A percentile compares a stretch with the other conserved stretches of the same genome.
Conservation (phyloP, 2,329 filamentous ascomycete species). For the Chrysoporthe deuterocubensis region DNA sequence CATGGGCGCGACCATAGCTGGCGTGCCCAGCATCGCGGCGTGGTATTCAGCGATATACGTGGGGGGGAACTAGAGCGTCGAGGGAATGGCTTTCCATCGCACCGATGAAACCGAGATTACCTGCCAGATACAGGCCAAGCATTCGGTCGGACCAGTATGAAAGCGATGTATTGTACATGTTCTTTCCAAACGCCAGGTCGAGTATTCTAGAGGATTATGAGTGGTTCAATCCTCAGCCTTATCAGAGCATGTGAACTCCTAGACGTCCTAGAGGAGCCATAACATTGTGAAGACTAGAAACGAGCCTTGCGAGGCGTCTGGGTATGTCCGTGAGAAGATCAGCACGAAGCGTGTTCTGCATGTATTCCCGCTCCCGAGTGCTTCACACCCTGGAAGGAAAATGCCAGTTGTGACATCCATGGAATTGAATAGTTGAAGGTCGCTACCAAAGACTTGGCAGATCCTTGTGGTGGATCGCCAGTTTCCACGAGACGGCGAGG, state of each 20-base stretch:
- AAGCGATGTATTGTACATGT: too few species aligned
- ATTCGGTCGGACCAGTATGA: too few species aligned
- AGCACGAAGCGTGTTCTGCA: slow-evolving; percentile 52
- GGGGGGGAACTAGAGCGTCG: too few species aligned
- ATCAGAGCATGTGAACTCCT: slow-evolving; percentile 57
- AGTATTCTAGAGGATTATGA: slow-evolving; percentile 58
- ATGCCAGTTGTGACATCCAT: slow-evolving; percentile 52
- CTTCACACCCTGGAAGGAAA: slow-evolving; percentile 57
- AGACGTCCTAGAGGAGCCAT: slow-evolving; percentile 52
- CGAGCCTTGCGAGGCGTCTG: slow-evolving; percentile 59
- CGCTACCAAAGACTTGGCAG: slow-evolving; percentile 37
- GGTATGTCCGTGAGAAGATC: slow-evolving; percentile 62
- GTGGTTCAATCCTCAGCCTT: slow-evolving; percentile 59
- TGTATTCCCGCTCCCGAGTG: slow-evolving; percentile 40
- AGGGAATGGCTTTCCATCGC: too few species aligned
- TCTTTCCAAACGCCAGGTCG: slow-evolving; percentile 41
- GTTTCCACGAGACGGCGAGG: slow-evolving; percentile 60
- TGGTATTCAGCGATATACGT: too few species aligned
- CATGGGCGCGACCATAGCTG: too few species aligned
- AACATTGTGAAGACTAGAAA: slow-evolving; percentile 61
- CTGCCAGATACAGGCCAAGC: too few species aligned
- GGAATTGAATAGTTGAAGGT: slow-evolving; percentile 63
- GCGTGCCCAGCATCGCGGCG: too few species aligned
- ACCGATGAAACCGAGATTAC: too few species aligned
- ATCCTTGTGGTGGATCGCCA: slow-evolving; percentile 12